Percentiles rank a stretch among this genome's conserved stretches.
These are phyloP conservation scores for Centaurea solstitialis DNA, from an alignment of 129 eudicot genomes.

Conservation along the genomic window DNA sequence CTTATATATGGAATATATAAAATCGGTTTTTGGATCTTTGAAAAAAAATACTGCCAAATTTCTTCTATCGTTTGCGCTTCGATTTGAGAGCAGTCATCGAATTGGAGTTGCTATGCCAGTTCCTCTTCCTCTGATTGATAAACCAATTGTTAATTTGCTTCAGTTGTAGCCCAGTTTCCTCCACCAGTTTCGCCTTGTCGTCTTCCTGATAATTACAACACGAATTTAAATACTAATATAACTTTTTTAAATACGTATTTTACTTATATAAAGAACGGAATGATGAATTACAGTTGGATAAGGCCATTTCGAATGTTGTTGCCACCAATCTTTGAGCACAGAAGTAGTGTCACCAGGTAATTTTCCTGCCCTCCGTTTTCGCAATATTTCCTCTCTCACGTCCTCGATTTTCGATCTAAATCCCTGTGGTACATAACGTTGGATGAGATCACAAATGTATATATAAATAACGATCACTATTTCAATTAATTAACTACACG, in stretches of 20 bases:
- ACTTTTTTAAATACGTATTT: not conserved
- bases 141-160: constrained; percentile 98
- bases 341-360: constrained; percentile 96
- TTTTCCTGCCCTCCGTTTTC: constrained; percentile 94
- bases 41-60: not conserved
- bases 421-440: constrained; percentile 48
- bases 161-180: constrained; percentile 91
- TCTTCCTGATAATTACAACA: constrained; percentile 60
- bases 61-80: constrained; percentile 73
- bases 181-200: constrained; percentile 95
- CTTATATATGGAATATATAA: constrained; percentile 11
- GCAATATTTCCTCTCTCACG: constrained; percentile 88
- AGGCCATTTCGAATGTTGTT: constrained; percentile 97
- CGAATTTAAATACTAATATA: not conserved
- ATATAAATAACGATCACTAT: not conserved
- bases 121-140: constrained; percentile 94
- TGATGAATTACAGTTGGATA: constrained; percentile 74
- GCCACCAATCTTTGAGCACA: constrained; percentile 97
- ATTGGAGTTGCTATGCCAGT: constrained; percentile 91
- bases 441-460: not conserved
- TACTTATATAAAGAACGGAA: not conserved
- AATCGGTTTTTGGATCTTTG: not conserved
- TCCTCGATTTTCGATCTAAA: constrained; percentile 94
- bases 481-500: too few relatives aligned
- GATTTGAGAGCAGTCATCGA: constrained; percentile 76